phyloP scores from a whole-genome alignment of 305 asterid genomes.

The Fraxinus sp. region DNA sequence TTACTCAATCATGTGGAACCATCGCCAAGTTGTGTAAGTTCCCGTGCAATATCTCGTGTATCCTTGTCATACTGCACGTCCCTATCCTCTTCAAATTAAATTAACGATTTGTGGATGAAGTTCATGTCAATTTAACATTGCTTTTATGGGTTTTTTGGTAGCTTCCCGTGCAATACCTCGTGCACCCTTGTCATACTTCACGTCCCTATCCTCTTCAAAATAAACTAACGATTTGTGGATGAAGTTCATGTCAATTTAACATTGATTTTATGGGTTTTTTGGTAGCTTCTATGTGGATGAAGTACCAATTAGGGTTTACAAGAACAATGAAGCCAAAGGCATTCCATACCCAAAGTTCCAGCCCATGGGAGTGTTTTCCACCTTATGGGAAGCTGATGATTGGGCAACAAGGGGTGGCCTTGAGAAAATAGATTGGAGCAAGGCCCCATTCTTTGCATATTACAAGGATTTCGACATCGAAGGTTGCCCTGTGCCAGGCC shows the following conservation, averaged over 20 bases:
- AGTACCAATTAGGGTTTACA: constrained; percentile 62
- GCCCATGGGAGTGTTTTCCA: constrained; percentile 67
- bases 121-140: neutral
- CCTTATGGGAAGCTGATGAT: constrained; percentile 80
- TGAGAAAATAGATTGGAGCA: constrained; percentile 75
- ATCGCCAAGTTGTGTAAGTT: constrained; percentile 42
- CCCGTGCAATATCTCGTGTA: too few species aligned
- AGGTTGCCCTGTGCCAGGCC: constrained; percentile 65
- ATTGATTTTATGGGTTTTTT: neutral
- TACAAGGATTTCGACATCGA: constrained; percentile 71
- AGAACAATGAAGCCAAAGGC: constrained; percentile 64
- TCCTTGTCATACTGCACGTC: too few species aligned
- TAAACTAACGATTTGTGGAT: neutral
- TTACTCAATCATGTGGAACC: constrained; percentile 53
- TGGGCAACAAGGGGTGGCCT: constrained; percentile 86
- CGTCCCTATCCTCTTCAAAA: neutral
- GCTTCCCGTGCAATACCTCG: neutral
- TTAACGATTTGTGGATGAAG: neutral
- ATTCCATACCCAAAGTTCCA: constrained; percentile 59
- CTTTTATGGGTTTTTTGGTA: neutral
- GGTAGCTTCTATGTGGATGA: constrained; percentile 46
- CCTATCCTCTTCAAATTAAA: neutral
- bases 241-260: neutral
- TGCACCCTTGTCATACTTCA: too few species aligned
- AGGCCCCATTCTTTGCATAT: constrained; percentile 68